Evolutionary conservation across 2,329 filamentous ascomycete genomes (phyloP).

Genomic region (Claviceps monticola): DNA sequence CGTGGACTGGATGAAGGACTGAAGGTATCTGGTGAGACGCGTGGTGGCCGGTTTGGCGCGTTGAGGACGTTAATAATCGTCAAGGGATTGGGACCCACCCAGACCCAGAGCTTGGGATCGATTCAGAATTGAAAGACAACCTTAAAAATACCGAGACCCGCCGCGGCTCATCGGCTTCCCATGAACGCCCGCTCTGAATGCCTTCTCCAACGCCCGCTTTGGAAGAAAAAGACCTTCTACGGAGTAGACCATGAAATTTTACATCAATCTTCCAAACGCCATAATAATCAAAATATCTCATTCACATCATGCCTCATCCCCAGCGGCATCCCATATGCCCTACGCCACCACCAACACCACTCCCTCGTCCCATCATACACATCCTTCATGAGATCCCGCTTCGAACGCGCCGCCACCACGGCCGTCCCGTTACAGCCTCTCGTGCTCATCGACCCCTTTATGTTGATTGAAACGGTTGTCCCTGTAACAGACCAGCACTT

Average conservation of each 20-base stretch:
- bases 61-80: not conserved
- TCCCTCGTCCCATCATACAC: slow-evolving; percentile 17
- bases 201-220: no score
- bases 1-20: not conserved
- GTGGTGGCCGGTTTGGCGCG: not conserved
- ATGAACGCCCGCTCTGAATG: not conserved
- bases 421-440: slow-evolving; percentile 19
- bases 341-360: slow-evolving; percentile 23
- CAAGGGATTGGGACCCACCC: not conserved
- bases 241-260: no score
- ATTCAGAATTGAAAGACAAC: no score
- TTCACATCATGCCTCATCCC: not conserved
- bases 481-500: slow-evolving; percentile 28
- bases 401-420: slow-evolving; percentile 17
- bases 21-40: not conserved
- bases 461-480: slow-evolving; percentile 22
- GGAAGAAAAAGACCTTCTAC: no score
- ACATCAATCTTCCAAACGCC: not conserved
- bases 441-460: slow-evolving; percentile 25
- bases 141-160: no score
- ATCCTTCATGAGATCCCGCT: slow-evolving; percentile 15
- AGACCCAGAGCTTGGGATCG: no score
- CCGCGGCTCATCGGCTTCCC: no score
- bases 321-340: not conserved
- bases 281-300: slow-evolving; percentile 3